Percentiles rank a stretch among this genome's conserved stretches.
Evolutionary conservation across 1,284 basidiomycete species (phyloP).

Genomic region (Cryptococcus sp.): DNA sequence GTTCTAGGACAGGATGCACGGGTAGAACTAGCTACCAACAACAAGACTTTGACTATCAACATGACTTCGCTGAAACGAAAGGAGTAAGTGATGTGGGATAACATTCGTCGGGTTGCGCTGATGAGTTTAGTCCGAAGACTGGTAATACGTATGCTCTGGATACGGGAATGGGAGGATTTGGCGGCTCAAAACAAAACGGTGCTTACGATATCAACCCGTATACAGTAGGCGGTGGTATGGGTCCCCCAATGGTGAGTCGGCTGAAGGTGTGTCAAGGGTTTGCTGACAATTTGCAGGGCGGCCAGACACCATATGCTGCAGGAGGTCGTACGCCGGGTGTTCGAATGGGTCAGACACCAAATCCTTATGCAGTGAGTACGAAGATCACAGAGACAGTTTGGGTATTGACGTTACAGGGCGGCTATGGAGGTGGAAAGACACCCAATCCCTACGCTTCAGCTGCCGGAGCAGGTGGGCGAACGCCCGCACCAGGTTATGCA

Average conservation of each 20-base stretch:
- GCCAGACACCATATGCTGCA: constrained; percentile 20
- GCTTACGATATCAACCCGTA: constrained; percentile 40
- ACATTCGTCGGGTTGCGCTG: constrained; percentile 5
- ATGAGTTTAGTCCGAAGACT: constrained; percentile 51
- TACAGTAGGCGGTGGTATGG: constrained; percentile 15
- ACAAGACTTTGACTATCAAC: constrained; percentile 83
- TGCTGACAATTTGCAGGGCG: constrained; percentile 19
- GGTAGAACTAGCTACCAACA: constrained; percentile 86
- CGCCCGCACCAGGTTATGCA: constrained; percentile 55
- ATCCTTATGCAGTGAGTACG: constrained; percentile 57
- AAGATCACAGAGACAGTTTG: constrained; percentile 14
- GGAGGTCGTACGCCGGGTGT: constrained; percentile 33
- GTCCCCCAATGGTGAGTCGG: constrained; percentile 4
- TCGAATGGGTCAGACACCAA: constrained; percentile 62
- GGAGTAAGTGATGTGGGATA: constrained; percentile 56
- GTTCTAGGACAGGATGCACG: constrained; percentile 82
- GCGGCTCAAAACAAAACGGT: constrained; percentile 55
- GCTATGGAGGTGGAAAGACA: constrained; percentile 47
- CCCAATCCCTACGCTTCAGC: constrained; percentile 64
- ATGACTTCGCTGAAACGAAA: constrained; percentile 73
- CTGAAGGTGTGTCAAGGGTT: neutral
- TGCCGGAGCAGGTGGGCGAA: constrained; percentile 50
- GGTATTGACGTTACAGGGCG: constrained; percentile 62
- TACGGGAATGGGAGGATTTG: constrained; percentile 22
- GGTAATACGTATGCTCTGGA: constrained; percentile 42